Evolutionary conservation across 306 rosid genomes (phyloP), one percentile per base, ranked within the genome.

Genomic region (Albizia julibrissin): DNA sequence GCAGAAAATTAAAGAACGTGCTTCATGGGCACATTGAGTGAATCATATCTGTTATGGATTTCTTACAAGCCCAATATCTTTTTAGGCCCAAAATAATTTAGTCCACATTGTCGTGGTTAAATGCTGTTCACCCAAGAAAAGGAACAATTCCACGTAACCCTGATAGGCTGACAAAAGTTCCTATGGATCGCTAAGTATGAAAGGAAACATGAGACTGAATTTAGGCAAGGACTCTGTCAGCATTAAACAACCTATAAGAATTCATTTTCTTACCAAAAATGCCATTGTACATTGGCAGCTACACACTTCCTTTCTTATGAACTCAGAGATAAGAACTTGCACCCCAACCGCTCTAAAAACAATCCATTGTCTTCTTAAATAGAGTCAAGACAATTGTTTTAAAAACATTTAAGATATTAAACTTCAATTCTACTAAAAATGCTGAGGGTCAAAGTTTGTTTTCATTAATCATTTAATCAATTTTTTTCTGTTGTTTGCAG

Each of bases 401-500:
- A 22, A 70, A 22, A 70, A 24, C 33, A 59, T 59, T 59, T 59
- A 59, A 59, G 26, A 22, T 43, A 70, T 43, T 40, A 12, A 22
- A 22, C 54, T 42, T 70, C 21, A n/a, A 22, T 42, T 59, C 33
- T 24, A 13, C 33, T 42, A n/a, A 70, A 70, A 42, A 11, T 42
- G 34, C 34, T 42, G 10, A 42, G 29, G 34, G 52, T 43, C 10
- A 6, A 40, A 15, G n/a, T 70, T 40, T 69, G 21, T 47, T 70
- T 42, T 70, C 21, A 13, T 71, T 42, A 13, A 10, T 71, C 5
- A 43, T 76, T 72, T 79, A 46, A 40, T 80, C 74, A 56, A 83
- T 83, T 29, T 49, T 77, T 47, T 78, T 82, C 27, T 80, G 77
- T 86, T 82, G 80, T 33, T 83, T 81, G 84, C 97, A 96, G 99